Base-by-base conservation (phyloP, 768 basidiomycete genomes). In the Boletus tylopilopsis region DNA sequence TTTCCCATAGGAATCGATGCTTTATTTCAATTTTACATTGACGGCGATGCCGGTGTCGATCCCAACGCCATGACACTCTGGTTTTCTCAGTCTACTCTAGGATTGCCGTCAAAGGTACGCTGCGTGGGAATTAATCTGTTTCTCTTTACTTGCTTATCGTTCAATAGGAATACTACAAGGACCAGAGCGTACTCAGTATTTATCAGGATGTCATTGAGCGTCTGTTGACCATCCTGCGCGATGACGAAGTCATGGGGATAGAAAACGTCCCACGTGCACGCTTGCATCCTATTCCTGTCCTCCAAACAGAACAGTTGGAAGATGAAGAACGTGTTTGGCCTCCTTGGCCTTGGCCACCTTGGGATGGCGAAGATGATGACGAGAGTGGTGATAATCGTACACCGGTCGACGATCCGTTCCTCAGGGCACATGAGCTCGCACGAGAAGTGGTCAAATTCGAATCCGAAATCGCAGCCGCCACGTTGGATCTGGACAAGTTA, bases 321-420 rank as follows among this genome's bases (percentile, higher is more conserved):
- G 50, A 61, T 4, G 36, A 49, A 18, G 62, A 68, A 27, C 62
- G 29, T 40, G 72, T 79, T 24, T 89, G 85, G 87, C 88, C 87
- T 36, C 85, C 85, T 33, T 84, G 86, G 85, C 84, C 87, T 15
- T 86, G 87, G 87, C 87, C 89, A 61, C 91, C 92, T 6, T 93
- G 88, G 87, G 84, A 77, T 36, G 82, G 69, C 22, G 82, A 82
- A 25, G 81, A 76, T 16, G 81, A 76, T n/a, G 73, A 71, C 25
- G 72, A 72, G 6, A 68, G 69, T 30, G 67, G 70, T 16, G 73
- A 77, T 24, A 65, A 59, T 32, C 55, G 64, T 34, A 76, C 75
- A 47, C 64, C 54, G 2, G 47, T 60, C 12, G 50, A 59, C 0
- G 67, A 70, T 51, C 67, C 67, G 1, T 69, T 68, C 48, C 47